A percentile compares a stretch with the other conserved stretches of the same genome.
Evolutionary conservation across 2,329 filamentous ascomycete genomes (phyloP).

Genomic region (Phaeosphaeria sp.): DNA sequence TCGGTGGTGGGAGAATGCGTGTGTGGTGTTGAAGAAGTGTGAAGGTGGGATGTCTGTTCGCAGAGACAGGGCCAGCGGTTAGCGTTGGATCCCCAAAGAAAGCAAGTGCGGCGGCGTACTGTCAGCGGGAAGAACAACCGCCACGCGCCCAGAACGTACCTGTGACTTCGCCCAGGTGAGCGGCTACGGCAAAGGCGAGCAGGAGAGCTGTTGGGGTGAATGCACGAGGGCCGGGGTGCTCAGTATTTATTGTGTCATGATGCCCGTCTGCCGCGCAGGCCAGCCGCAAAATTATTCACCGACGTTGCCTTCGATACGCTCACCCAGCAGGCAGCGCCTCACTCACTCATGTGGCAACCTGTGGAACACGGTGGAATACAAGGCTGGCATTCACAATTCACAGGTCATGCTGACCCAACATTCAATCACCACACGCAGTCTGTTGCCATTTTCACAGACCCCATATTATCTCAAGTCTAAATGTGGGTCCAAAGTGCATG

Average conservation of each 20-base stretch:
- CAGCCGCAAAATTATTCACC: slow-evolving; percentile 39
- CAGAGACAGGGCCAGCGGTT: slow-evolving; percentile 29
- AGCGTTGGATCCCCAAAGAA: slow-evolving; percentile 42
- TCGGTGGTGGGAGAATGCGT: slow-evolving; percentile 29
- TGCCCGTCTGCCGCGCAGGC: slow-evolving; percentile 7
- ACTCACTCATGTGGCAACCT: slow-evolving; percentile 38
- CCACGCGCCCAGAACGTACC: slow-evolving; percentile 27
- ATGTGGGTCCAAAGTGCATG: slow-evolving; percentile 16
- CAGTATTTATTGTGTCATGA: slow-evolving; percentile 33
- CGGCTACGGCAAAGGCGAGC: slow-evolving; percentile 5
- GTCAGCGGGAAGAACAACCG: slow-evolving; percentile 36
- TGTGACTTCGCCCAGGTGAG: slow-evolving; percentile 11
- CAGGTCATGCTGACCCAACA: background rate
- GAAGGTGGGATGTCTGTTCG: slow-evolving; percentile 44
- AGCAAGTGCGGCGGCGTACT: slow-evolving; percentile 43
- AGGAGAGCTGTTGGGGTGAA: slow-evolving; percentile 8
- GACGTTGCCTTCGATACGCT: slow-evolving; percentile 17
- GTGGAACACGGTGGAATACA: slow-evolving; percentile 35
- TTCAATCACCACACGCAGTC: slow-evolving; percentile 1
- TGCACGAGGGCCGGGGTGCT: slow-evolving; percentile 15
- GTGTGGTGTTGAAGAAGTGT: slow-evolving; percentile 40
- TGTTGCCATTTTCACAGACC: slow-evolving; percentile 12
- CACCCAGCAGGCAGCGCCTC: slow-evolving; percentile 15
- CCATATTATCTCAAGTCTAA: slow-evolving; percentile 9
- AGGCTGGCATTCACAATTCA: slow-evolving; percentile 29